A percentile compares a stretch with the other conserved stretches of the same genome.
Evolutionary conservation across 805 yeast genomes (phyloP).

Genomic region (Candida stauntonica): DNA sequence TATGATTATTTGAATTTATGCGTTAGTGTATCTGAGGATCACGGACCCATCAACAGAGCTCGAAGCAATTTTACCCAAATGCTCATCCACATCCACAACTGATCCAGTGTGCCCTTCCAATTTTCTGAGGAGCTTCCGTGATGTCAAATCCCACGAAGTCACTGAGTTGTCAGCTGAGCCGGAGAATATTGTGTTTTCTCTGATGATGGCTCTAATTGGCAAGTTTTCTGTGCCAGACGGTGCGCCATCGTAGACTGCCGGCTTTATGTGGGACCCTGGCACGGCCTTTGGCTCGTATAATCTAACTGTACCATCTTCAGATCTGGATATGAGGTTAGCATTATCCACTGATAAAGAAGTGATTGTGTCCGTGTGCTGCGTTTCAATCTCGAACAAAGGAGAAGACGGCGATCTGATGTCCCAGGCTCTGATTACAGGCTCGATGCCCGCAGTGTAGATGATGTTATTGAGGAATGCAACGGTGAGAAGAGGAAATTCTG

Average conservation of each 20-base stretch:
- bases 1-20: too few species aligned
- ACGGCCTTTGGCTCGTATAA: conserved; percentile 46
- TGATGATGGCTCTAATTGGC: conserved; percentile 45
- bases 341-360: conserved; percentile 52
- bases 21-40: conserved; percentile 36
- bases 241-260: conserved; percentile 54
- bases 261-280: conserved; percentile 37
- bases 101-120: conserved; percentile 58
- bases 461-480: conserved; percentile 40
- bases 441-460: conserved; percentile 62
- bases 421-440: conserved; percentile 55
- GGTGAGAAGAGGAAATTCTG: conserved; percentile 57
- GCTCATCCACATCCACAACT: conserved; percentile 56
- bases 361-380: conserved; percentile 45
- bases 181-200: conserved; percentile 39
- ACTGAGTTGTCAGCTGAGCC: conserved; percentile 62
- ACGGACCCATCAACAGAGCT: conserved; percentile 54
- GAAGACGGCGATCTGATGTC: conserved; percentile 44
- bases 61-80: conserved; percentile 39
- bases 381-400: conserved; percentile 43
- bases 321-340: conserved; percentile 42
- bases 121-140: conserved; percentile 44
- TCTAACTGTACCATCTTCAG: conserved; percentile 56
- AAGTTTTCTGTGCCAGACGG: conserved; percentile 47
- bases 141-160: conserved; percentile 55